Evolutionary conservation across 169 alveolate genomes (phyloP).

Genomic region (Condylostoma magnum): DNA sequence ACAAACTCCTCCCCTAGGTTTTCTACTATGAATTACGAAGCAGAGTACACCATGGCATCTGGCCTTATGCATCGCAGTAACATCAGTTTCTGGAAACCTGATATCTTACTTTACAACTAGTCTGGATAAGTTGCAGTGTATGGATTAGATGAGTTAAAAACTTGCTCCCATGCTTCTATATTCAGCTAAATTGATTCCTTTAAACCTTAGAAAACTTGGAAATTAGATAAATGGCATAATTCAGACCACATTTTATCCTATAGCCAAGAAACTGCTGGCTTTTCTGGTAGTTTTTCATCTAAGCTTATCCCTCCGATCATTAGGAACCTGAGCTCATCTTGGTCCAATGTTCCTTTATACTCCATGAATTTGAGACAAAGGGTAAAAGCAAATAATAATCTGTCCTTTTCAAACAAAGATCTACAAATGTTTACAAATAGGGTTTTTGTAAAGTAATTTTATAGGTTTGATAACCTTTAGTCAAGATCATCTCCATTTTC

Average conservation of each 20-base stretch:
- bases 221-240: constrained; percentile 70
- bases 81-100: constrained; percentile 51
- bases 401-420: constrained; percentile 81
- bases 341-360: constrained; percentile 56
- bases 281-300: constrained; percentile 46
- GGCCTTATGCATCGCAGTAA: constrained; percentile 78
- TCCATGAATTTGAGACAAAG: constrained; percentile 69
- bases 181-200: constrained; percentile 68
- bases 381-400: constrained; percentile 82
- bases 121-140: constrained; percentile 88
- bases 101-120: constrained; percentile 73
- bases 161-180: constrained; percentile 74
- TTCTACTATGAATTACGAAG: constrained; percentile 51
- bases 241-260: constrained; percentile 88
- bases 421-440: constrained; percentile 73
- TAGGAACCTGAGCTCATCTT: constrained; percentile 61
- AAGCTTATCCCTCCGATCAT: constrained; percentile 77
- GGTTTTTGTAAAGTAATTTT: constrained; percentile 68
- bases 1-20: constrained; percentile 68
- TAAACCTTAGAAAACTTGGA: constrained; percentile 84
- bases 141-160: constrained; percentile 65
- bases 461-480: constrained; percentile 63
- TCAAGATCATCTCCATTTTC: constrained; percentile 36
- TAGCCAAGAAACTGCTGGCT: constrained; percentile 75
- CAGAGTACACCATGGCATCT: constrained; percentile 75